Base-by-base conservation (phyloP, 176 grass and related monocot species). In the Luzula sylvatica region DNA sequence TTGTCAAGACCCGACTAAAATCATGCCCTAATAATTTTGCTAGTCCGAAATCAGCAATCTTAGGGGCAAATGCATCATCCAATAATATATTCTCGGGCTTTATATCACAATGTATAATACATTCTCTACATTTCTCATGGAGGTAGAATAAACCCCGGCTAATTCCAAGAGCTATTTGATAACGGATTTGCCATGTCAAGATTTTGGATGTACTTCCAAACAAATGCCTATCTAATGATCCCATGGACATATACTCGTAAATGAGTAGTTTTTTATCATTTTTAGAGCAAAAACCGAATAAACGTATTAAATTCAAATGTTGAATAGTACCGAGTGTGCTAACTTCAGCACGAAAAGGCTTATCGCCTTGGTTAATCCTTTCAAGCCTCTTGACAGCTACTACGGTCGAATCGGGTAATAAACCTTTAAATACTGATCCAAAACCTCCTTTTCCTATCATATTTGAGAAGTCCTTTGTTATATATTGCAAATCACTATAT, bases 351-450 rank as follows among this genome's bases (percentile, higher is more conserved):
- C 83, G 71, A 40, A 87, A 89, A 20, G 72, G 71, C 49, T 90
- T 90, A 42, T 90, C 79, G 40, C 80, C 72, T 26, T 84, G 76
- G 4, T 13, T 25, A 11, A 63, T 23, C 3, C 68, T 54, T 11
- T 67, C 53, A 11, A 92, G 76, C 39, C 60, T 72, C 71, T 92
- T 92, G 28, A 87, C 83, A 8, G 77, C 83, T 50, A 87, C 77
- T 12, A 9, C 38, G 45, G 22, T 65, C 2, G 69, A 67, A 39
- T 67, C 54, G 23, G 26, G 52, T 17, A 87, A 11, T 14, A 14
- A 25, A 0, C 87, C 87, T 23, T 85, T 85, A 22, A 71, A 85
- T 6, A 92, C 76, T 20, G 73, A 81, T 27, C 87, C 81, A 60
- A 92, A 92, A 13, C 87, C 56, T 13, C 81, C 87, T 47, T 6